Base-by-base conservation (phyloP, 1,284 basidiomycete species). In the Calocybe gambosa region DNA sequence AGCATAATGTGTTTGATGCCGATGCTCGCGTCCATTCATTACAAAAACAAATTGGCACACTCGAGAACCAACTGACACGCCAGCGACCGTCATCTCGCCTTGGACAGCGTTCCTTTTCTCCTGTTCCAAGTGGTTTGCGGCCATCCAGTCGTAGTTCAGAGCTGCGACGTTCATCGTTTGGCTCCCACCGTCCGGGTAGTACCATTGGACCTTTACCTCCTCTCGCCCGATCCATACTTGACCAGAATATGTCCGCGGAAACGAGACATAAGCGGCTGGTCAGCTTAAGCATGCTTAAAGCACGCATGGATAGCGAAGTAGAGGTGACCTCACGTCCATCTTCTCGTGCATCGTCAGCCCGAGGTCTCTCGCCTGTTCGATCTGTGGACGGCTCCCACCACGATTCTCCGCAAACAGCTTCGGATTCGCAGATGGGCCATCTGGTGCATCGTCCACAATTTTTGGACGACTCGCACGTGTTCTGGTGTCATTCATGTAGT, bases 231-330 rank as follows among this genome's bases (percentile, higher is more conserved):
- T 73, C 75, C 8, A 68, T 74, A 15, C 73, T 82, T 45, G 86
- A 89, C 53, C 75, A 82, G 18, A 74, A 74, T 39, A 71, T 93
- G 36, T 82, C 87, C 1, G 77, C 84, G 0, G 82, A 88, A 60
- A 84, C 87, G 25, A 71, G 80, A 31, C 89, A 93, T 64, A 92
- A 92, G 61, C 83, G 91, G 43, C 80, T 85, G 57, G 80, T 90
- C 50, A 91, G 89, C 61, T 67, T 94, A 50, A 82, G 82, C 58
- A 92, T 93, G 79, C 78, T 94, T 44, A 92, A 91, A 62, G 90
- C 89, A 20, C 79, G 91, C 36, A 93, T 94, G 62, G 87, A 89
- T 50, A 82, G 83, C 61, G 86, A 89, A 62, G 67, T 74, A 12
- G 77, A 74, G 13, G 71, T 71, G 10, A 62, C 62, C 40, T 59